A percentile compares a stretch with the other conserved stretches of the same genome.
phyloP scores from a whole-genome alignment of 352 stramenopile species.

The Phytophthora chlamydospora region DNA sequence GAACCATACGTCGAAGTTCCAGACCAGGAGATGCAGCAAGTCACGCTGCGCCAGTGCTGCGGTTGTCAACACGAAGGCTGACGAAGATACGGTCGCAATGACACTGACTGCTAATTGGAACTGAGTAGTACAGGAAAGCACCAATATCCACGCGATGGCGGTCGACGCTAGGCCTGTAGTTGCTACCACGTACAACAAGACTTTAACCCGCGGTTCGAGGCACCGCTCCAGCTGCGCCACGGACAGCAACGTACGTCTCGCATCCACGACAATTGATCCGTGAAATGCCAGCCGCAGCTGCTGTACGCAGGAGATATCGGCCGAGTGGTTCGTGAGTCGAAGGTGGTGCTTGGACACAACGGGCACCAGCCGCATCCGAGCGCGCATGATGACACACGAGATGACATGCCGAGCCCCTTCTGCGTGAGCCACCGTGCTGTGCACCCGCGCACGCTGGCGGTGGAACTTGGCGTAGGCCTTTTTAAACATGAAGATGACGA shows the following conservation, averaged over 20 bases:
- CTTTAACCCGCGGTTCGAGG: too few species aligned
- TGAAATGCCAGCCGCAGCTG: slow-evolving; percentile 8
- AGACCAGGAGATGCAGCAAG: slow-evolving; percentile 9
- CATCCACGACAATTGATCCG: slow-evolving; percentile 6
- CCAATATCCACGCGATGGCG: neutral
- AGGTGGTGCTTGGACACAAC: neutral
- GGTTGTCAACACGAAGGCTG: neutral
- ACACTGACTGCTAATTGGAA: neutral
- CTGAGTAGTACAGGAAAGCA: neutral
- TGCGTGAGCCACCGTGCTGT: neutral
- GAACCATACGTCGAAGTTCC: slow-evolving; percentile 24
- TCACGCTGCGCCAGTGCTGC: slow-evolving; percentile 4
- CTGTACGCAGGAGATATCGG: neutral
- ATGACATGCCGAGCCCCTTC: slow-evolving; percentile 10
- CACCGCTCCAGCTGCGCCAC: neutral
- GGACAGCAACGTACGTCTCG: neutral
- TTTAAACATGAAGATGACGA: slow-evolving; percentile 36
- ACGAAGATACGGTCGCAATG: neutral
- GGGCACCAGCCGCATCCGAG: slow-evolving; percentile 7
- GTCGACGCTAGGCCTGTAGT: neutral
- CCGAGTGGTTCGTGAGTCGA: neutral
- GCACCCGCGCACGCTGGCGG: neutral
- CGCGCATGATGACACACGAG: slow-evolving; percentile 20
- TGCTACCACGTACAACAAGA: neutral
- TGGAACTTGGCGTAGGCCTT: slow-evolving; percentile 14